Base-by-base conservation (phyloP, 371 early-diverging fungal genomes). In the Vairimorpha ceranae region DNA sequence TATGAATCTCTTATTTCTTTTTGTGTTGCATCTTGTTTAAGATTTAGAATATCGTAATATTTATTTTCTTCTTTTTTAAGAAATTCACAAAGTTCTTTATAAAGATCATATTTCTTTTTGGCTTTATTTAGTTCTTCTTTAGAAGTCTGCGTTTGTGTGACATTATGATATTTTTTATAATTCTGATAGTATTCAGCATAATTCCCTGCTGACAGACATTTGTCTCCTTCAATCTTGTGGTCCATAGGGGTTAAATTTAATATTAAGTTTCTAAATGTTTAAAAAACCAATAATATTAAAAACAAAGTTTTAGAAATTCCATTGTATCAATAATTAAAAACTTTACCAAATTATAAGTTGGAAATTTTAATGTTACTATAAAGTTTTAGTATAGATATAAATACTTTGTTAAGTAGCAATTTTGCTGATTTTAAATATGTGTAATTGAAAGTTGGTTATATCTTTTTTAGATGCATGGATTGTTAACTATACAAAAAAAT, bases 1-100 rank as follows among this genome's bases (percentile, higher is more conserved):
- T 93, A 98, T 19, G 97, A 91, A 81, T 91, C 92, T 82, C 93
- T 94, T 71, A 98, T 90, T 67, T 95, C 91, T 6, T 80, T 83
- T 15, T 92, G 92, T 0, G 87, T 84, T 38, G 92, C 92, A 14
- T 83, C 79, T 83, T 89, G 91, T 14, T 86, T 85, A 30, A 95
- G 79, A 0, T 90, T 90, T n/a, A 98, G 84, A 14, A 95, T 87
- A 36, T 65, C 45, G 45, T 80, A 83, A 41, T 76, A 75, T 59
- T 80, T 63, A 0, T 64, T 65, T 48, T 78, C 43, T 32, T 70
- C 45, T 35, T 63, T 65, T 27, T 72, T 68, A 41, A 78, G 38
- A 36, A 78, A 70, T 38, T 66, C 41, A 14, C 46, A 27, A 4
- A 78, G 63, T 38, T 74, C 74, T n/a, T 58, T 70, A 30, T 61